A percentile compares a stretch with the other conserved stretches of the same genome.
These are phyloP conservation scores for Friedmanniomyces endolithicus DNA, from an alignment of 495 filamentous ascomycete species.

Conservation along the genomic window DNA sequence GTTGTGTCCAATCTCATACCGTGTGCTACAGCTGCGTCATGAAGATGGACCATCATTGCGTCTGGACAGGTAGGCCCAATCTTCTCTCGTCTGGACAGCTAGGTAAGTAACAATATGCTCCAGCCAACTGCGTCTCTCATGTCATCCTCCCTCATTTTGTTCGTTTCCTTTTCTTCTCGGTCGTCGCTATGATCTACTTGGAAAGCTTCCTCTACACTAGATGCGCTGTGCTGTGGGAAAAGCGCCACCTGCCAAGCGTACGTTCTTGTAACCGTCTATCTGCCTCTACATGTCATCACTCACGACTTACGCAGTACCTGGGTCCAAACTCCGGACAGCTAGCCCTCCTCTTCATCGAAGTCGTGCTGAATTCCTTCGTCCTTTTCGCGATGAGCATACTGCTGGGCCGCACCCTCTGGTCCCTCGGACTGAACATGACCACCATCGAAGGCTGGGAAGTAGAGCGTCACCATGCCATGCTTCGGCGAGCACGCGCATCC, in stretches of 20 bases:
- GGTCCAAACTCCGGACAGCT: slow-evolving; percentile 57
- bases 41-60: slow-evolving; percentile 98
- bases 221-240: slow-evolving; percentile 49
- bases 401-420: slow-evolving; percentile 47
- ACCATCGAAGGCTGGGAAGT: slow-evolving; percentile 93
- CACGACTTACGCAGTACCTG: slow-evolving; percentile 44
- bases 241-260: slow-evolving; percentile 56
- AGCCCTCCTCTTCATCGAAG: slow-evolving; percentile 51
- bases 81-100: neutral
- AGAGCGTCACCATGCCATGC: slow-evolving; percentile 66
- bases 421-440: slow-evolving; percentile 50
- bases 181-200: slow-evolving; percentile 53
- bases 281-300: neutral
- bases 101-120: slow-evolving; percentile 17
- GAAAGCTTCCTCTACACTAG: slow-evolving; percentile 48
- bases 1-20: neutral
- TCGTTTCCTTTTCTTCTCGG: slow-evolving; percentile 73
- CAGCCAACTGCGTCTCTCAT: slow-evolving; percentile 74
- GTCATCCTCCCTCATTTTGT: slow-evolving; percentile 82
- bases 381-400: slow-evolving; percentile 56
- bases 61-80: slow-evolving; percentile 56
- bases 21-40: slow-evolving; percentile 58
- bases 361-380: slow-evolving; percentile 47
- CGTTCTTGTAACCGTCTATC: slow-evolving; percentile 14
- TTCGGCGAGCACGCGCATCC: slow-evolving; percentile 45